Base-by-base conservation (phyloP, 306 rosid genomes). In the Trichosanthes cucumerina region DNA sequence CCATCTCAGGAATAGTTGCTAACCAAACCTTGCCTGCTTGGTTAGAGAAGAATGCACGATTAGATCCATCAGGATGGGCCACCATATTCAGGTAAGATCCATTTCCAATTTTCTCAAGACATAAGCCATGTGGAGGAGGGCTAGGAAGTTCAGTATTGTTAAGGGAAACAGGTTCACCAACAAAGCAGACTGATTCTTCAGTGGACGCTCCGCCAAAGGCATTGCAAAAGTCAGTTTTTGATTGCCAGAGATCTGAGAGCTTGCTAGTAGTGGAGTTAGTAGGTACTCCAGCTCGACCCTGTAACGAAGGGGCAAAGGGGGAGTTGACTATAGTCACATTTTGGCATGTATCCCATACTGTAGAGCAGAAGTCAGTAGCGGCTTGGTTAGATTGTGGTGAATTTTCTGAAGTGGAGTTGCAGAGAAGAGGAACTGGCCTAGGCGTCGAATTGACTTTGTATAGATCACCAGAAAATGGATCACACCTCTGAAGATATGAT, bases 101-200 rank as follows among this genome's bases (percentile, higher is more conserved):
- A 89, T 90, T 96, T 4, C 92, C 98, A 38, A 96, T 91, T 87
- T 88, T 96, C 89, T 96, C 99, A 16, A 96, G 89, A 87, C 99
- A 96, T 83, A 96, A 79, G 49, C 98, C 99, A 80, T 43, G 3
- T 65, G 73, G 79, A 38, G 97, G 90, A 44, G 93, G 88, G 53
- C 3, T 74, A 65, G 90, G 83, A 76, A 82, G 76, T 70, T 38
- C 83, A 1, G 82, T 81, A 12, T 82, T 88, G 49, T 90, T 88
- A 43, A 96, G 86, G 9, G 76, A 60, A 62, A 91, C 91, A 44
- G 97, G 96, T 72, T 87, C 88, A 0, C 99, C 99, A 66, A 69
- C 88, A 81, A 91, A 96, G 70, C 99, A 96, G 11, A 90, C 89
- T 13, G 93, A 90, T 39, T 81, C 89, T 38, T 88, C 83, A 39